These are phyloP conservation scores for Nicotiana otophora DNA, from an alignment of 257 asterid species.

Conservation along the genomic window DNA sequence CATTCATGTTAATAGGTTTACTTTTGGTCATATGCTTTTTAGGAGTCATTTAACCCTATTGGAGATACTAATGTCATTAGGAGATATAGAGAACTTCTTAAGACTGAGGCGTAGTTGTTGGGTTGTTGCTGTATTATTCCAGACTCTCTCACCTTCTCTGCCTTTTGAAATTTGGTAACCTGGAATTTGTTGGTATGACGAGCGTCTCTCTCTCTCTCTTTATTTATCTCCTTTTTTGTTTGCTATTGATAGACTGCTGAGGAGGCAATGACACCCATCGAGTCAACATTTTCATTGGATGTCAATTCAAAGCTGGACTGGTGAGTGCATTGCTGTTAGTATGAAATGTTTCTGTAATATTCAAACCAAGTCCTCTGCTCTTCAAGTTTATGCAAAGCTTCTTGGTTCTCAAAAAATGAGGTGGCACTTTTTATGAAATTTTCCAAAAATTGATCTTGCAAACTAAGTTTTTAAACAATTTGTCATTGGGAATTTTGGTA, in stretches of 20 bases:
- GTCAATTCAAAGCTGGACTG: constrained; percentile 93
- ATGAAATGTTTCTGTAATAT: neutral
- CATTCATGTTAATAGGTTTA: no score
- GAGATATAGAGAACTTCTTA: no score
- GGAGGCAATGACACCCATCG: constrained; percentile 98
- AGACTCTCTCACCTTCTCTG: neutral
- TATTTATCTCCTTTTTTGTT: constrained; percentile 11
- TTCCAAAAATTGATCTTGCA: neutral
- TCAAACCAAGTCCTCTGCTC: neutral
- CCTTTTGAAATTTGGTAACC: neutral
- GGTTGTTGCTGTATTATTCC: no score
- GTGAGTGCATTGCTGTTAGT: constrained; percentile 27
- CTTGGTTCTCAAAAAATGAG: neutral
- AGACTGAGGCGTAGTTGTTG: no score
- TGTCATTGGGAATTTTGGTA: no score
- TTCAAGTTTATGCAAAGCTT: neutral
- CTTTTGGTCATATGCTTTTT: no score
- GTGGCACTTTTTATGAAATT: neutral
- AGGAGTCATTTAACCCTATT: no score
- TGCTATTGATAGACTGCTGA: constrained; percentile 75
- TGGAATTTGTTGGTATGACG: neutral
- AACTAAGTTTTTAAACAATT: neutral
- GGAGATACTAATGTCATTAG: no score
- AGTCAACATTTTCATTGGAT: constrained; percentile 91
- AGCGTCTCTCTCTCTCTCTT: neutral